These are phyloP conservation scores for Eragrostis tef DNA, from an alignment of 202 grass and related monocot genomes.

Conservation along the genomic window DNA sequence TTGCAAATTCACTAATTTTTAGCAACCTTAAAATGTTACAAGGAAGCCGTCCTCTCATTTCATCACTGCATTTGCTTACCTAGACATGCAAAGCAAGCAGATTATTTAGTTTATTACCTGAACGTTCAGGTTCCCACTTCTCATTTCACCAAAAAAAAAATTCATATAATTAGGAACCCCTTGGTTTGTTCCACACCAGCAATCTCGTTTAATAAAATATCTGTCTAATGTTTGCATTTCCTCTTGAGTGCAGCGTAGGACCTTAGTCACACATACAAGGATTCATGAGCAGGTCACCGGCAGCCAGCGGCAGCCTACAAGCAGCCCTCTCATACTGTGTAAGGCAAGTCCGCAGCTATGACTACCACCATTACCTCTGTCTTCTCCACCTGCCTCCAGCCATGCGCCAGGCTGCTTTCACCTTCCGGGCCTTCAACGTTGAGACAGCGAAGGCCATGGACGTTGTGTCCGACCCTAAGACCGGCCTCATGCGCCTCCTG, in stretches of 20 bases:
- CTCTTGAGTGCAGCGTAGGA: background rate
- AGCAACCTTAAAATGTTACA: background rate
- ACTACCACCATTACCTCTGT: constrained; percentile 91
- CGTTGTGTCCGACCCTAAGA: constrained; percentile 69
- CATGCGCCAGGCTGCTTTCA: constrained; percentile 77
- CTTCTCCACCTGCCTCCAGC: constrained; percentile 76
- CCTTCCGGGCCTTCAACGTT: constrained; percentile 77
- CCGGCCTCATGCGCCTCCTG: constrained; percentile 77
- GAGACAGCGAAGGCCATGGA: constrained; percentile 88
- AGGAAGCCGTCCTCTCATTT: background rate
- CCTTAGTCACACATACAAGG: background rate
- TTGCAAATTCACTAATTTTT: background rate
- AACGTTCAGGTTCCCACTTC: too few species aligned
- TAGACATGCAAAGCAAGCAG: too few species aligned
- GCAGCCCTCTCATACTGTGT: constrained; percentile 78
- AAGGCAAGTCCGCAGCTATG: constrained; percentile 80
- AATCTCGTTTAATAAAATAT: background rate
- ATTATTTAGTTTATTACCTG: too few species aligned
- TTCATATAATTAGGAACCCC: background rate
- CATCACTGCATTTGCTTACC: background rate
- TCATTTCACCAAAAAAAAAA: too few species aligned
- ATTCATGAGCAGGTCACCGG: constrained; percentile 48
- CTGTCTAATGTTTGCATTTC: background rate
- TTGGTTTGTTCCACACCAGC: background rate
- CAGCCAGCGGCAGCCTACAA: constrained; percentile 44